Conservation (phyloP, 1,284 basidiomycete genomes). For the Rhodotorula sp. region DNA sequence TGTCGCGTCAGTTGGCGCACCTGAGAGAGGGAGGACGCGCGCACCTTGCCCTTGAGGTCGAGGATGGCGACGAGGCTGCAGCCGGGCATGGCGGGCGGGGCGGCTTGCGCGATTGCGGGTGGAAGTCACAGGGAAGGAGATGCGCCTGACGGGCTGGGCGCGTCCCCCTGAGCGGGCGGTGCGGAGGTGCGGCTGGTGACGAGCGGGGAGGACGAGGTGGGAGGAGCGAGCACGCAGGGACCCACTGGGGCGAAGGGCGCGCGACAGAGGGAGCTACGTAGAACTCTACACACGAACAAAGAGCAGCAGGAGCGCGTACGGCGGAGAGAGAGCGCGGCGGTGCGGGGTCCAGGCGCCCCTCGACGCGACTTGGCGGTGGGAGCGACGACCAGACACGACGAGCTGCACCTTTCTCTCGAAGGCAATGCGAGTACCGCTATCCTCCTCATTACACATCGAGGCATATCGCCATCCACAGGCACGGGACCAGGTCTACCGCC, state of each 20-base stretch:
- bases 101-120: neutral
- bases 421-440: no score
- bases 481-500: no score
- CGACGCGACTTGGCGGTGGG: no score
- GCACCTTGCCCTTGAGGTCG: conserved; percentile 84
- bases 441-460: no score
- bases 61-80: conserved; percentile 76
- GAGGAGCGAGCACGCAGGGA: neutral
- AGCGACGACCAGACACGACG: no score
- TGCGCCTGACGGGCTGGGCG: neutral
- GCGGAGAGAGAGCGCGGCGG: no score
- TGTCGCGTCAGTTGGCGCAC: neutral
- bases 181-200: neutral
- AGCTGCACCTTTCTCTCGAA: neutral
- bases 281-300: no score
- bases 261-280: neutral
- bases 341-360: no score
- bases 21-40: neutral
- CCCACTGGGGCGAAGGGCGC: neutral
- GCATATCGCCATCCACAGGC: no score
- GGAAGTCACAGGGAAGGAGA: no score
- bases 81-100: conserved; percentile 19
- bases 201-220: neutral
- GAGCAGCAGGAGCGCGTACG: no score
- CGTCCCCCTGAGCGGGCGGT: no score